Evolutionary conservation across 2,329 filamentous ascomycete species (phyloP).

Genomic region (Xylariaceae sp.): DNA sequence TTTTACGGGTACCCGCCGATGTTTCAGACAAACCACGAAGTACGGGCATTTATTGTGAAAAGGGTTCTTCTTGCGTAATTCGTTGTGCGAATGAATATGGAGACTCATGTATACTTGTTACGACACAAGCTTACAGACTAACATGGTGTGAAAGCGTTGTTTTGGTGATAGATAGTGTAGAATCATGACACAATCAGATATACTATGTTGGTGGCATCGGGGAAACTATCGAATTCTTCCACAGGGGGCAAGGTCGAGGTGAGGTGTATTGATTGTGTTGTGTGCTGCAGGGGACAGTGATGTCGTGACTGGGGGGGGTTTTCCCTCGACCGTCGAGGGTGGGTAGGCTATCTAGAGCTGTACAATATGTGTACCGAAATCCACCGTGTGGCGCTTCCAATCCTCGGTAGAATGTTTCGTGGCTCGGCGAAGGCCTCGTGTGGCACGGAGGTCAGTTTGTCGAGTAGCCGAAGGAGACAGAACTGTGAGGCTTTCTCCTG

Average conservation of each 20-base stretch:
- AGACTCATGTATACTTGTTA: background rate
- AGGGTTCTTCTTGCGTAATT: background rate
- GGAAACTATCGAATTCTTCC: constrained; percentile 7
- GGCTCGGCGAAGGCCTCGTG: constrained; percentile 5
- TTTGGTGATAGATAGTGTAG: background rate
- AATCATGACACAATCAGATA: constrained; percentile 2
- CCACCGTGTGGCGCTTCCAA: constrained; percentile 18
- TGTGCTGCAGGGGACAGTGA: constrained; percentile 24
- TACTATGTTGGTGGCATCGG: constrained; percentile 13
- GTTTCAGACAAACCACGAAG: background rate
- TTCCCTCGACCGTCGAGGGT: constrained; percentile 23
- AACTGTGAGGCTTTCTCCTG: background rate
- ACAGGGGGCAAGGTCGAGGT: constrained; percentile 16
- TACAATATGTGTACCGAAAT: constrained; percentile 23
- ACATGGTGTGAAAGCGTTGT: constrained; percentile 1
- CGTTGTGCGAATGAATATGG: background rate
- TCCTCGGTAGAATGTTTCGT: constrained; percentile 13
- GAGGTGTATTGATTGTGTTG: constrained; percentile 29
- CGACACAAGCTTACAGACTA: background rate
- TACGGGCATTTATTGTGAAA: background rate
- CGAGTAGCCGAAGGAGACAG: constrained; percentile 7
- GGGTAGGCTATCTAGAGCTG: constrained; percentile 18
- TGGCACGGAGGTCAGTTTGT: constrained; percentile 3
- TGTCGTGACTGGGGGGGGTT: constrained; percentile 26
- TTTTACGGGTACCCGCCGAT: background rate